Conservation (phyloP, 768 basidiomycete genomes). For the Suillus hirtellus region DNA sequence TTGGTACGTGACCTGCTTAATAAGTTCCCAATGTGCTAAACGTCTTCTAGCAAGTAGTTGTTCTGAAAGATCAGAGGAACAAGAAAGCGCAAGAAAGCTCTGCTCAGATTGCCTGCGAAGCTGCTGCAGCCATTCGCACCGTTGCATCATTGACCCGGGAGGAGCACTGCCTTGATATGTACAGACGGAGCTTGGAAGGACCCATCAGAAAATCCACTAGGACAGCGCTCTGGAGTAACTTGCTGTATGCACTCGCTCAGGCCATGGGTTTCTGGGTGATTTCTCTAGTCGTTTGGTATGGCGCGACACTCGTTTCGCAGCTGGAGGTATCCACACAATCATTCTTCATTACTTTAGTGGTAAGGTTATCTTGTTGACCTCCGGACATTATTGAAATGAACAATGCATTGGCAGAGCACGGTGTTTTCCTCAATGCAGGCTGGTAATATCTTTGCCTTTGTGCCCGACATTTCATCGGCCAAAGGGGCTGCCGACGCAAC, state of each 20-base stretch:
- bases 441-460: slow-evolving; percentile 79
- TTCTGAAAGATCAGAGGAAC: slow-evolving; percentile 82
- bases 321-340: slow-evolving; percentile 53
- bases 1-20: slow-evolving; percentile 46
- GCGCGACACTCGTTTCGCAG: slow-evolving; percentile 58
- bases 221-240: slow-evolving; percentile 61
- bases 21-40: neutral
- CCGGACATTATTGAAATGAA: neutral
- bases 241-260: slow-evolving; percentile 75
- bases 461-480: slow-evolving; percentile 87
- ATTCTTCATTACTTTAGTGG: slow-evolving; percentile 88
- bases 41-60: slow-evolving; percentile 65
- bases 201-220: slow-evolving; percentile 67
- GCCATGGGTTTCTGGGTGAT: slow-evolving; percentile 77
- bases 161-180: slow-evolving; percentile 67
- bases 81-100: slow-evolving; percentile 77
- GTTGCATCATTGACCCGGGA: slow-evolving; percentile 89
- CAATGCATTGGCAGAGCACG: slow-evolving; percentile 48
- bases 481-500: slow-evolving; percentile 74
- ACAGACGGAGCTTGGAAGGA: slow-evolving; percentile 67
- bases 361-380: slow-evolving; percentile 31
- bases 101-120: slow-evolving; percentile 90
- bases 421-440: slow-evolving; percentile 85
- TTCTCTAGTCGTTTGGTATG: slow-evolving; percentile 81
- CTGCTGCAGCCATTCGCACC: slow-evolving; percentile 86